Percentiles rank a stretch among this genome's conserved stretches.
phyloP scores from a whole-genome alignment of 495 filamentous ascomycete genomes.

The Penicillium mononematosum region DNA sequence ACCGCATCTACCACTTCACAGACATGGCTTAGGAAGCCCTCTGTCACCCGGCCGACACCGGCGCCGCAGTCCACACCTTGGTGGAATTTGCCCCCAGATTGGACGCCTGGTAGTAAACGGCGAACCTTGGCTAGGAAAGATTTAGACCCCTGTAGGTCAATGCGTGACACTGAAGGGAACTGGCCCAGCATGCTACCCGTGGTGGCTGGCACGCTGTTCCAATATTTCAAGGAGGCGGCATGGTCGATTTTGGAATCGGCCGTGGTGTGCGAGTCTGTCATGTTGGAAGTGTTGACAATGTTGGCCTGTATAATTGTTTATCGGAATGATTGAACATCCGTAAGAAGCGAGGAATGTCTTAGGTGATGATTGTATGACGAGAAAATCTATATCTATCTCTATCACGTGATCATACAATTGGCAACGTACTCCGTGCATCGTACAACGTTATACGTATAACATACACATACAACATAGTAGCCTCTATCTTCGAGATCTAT shows the following conservation, averaged over 20 bases:
- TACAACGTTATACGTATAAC: background rate
- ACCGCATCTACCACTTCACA: constrained; percentile 57
- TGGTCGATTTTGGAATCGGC: constrained; percentile 33
- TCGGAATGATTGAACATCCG: background rate
- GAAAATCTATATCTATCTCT: background rate
- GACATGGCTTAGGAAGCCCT: constrained; percentile 53
- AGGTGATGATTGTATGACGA: background rate
- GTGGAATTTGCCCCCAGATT: constrained; percentile 28
- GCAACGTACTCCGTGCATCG: background rate
- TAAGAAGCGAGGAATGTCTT: background rate
- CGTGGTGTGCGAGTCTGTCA: constrained; percentile 1
- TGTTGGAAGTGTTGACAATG: background rate
- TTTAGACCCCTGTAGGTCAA: constrained; percentile 74
- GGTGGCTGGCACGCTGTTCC: constrained; percentile 67
- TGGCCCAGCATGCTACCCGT: constrained; percentile 81
- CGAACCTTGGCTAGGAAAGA: constrained; percentile 77
- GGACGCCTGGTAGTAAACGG: constrained; percentile 30
- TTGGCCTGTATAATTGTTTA: background rate
- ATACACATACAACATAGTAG: background rate
- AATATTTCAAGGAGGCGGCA: constrained; percentile 59
- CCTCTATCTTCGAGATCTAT: background rate
- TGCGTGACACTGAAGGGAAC: constrained; percentile 67
- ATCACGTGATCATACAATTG: background rate
- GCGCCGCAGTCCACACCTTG: constrained; percentile 60
- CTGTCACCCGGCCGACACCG: constrained; percentile 62